Evolutionary conservation across 345 rosid genomes (phyloP).

Genomic region (Linum tenue): DNA sequence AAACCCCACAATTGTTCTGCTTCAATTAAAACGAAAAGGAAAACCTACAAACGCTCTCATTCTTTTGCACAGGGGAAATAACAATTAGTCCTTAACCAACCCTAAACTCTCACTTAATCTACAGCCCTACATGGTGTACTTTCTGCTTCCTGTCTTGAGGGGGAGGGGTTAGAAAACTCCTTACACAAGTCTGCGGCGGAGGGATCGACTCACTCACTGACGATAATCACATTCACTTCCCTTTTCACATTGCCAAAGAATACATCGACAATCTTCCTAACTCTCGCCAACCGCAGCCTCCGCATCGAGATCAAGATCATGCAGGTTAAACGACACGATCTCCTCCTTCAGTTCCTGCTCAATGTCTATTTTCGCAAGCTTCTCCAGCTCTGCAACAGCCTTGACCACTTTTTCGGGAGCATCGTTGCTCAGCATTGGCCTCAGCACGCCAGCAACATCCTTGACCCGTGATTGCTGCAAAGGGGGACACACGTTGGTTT

Average conservation of each 20-base stretch:
- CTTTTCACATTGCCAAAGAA: not conserved
- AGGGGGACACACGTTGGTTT: slow-evolving; percentile 6
- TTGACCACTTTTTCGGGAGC: slow-evolving; percentile 23
- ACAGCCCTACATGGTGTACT: not conserved
- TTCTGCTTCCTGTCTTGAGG: not conserved
- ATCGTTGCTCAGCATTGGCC: slow-evolving; percentile 31
- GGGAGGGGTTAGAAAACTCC: not conserved
- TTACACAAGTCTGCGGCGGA: not conserved
- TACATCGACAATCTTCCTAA: not conserved
- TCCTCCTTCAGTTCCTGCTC: slow-evolving; percentile 25
- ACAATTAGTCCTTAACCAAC: no score
- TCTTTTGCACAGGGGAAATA: no score
- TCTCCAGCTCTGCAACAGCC: slow-evolving; percentile 61
- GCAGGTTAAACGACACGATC: not conserved
- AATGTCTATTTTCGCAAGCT: slow-evolving; percentile 41
- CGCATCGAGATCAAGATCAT: not conserved
- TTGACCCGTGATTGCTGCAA: slow-evolving; percentile 55
- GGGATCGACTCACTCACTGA: not conserved
- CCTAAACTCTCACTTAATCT: not conserved
- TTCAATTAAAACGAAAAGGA: no score
- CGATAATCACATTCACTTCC: not conserved
- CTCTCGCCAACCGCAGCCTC: not conserved
- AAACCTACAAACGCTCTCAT: no score
- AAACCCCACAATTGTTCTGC: no score
- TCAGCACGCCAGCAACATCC: slow-evolving; percentile 37